phyloP scores from a whole-genome alignment of 495 filamentous ascomycete genomes.

The Evernia prunastri region DNA sequence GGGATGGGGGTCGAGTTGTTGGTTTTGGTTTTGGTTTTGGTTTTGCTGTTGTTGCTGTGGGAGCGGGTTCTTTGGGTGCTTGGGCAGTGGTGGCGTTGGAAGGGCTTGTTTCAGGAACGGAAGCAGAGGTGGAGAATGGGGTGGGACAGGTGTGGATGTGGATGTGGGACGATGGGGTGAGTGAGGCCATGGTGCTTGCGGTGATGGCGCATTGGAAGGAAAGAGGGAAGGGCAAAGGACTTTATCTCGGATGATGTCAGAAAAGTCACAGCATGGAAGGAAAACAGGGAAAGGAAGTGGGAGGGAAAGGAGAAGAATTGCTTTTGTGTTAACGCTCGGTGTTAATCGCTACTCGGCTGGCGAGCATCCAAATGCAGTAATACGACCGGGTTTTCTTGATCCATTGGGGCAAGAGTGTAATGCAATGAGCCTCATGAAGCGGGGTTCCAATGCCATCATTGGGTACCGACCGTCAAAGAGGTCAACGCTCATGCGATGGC shows the following conservation, averaged over 20 bases:
- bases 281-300: neutral
- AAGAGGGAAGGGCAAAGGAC: too few relatives aligned
- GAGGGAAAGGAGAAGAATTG: neutral
- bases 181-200: too few relatives aligned
- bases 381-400: neutral
- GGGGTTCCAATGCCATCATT: neutral
- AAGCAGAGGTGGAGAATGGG: too few relatives aligned
- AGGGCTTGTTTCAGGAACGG: too few relatives aligned
- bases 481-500: neutral
- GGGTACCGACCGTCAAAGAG: neutral
- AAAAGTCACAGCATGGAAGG: neutral
- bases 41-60: too few relatives aligned
- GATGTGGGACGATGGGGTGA: too few relatives aligned
- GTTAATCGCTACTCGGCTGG: neutral
- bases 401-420: neutral
- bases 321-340: neutral
- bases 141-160: too few relatives aligned
- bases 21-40: too few relatives aligned
- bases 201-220: too few relatives aligned
- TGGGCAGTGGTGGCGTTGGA: too few relatives aligned
- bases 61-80: too few relatives aligned
- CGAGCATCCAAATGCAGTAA: neutral
- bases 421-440: neutral
- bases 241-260: neutral
- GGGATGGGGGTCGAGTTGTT: too few relatives aligned